Evolutionary conservation across 352 stramenopile genomes (phyloP), one percentile per base, ranked within the genome.

Genomic region (Pythium brassicae): DNA sequence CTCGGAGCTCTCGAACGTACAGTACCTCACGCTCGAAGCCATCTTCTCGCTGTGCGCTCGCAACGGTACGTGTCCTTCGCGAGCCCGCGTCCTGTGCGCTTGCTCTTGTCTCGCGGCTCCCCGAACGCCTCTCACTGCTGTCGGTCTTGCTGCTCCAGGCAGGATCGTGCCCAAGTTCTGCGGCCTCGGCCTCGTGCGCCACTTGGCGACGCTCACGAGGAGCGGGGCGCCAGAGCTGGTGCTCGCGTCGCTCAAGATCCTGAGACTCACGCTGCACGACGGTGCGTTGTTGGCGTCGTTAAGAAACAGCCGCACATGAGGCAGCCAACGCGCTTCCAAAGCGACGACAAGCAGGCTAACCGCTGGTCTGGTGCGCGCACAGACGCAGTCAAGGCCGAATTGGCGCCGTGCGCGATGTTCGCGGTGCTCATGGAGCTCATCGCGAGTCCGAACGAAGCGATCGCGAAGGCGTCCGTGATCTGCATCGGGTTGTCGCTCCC

Each of bases 401-500:
- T 83, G 39, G 29, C 53, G 22, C 44, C 42, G 0, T 81, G 64
- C 43, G 57, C 61, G 12, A 65, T 83, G 50, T 47, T 89, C 17
- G 56, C 68, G 0, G 54, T 83, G 1, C 59, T 89, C 27, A 66
- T 83, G 34, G 65, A 68, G 15, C 63, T 83, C 7, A 63, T 81
- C 3, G 55, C 74, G n/a, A 78, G 70, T 0, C 45, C 61, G 7
- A 59, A 74, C n/a, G 35, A 56, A 29, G 52, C 51, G 35, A 74
- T 89, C 23, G 69, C 72, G 0, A 83, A 73, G 14, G 65, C 76
- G 27, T 76, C 78, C 2, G 65, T 86, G 10, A 61, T 74, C 15
- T 87, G 74, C 43, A 72, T 89, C 35, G 76, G 79, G 1, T 51
- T 85, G 20, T 78, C 74, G 0, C 62, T 87, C 0, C 78, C 79